Evolutionary conservation across 2,329 filamentous ascomycete species (phyloP).

Genomic region (Claviceps pazoutovae): DNA sequence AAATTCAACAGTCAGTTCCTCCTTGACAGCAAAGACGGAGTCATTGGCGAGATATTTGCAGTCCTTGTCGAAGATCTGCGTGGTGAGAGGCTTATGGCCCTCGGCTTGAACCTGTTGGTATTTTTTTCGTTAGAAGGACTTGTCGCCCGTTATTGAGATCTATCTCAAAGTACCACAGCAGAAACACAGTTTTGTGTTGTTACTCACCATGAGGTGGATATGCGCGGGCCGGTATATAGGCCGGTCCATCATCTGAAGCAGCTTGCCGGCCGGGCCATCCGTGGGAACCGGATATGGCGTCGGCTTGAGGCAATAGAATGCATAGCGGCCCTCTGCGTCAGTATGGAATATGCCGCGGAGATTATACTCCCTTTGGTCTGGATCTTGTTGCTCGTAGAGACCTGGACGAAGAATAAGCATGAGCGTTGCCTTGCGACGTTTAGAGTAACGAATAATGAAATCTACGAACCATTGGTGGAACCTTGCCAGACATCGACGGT

Average conservation of each 20-base stretch:
- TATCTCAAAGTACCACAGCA: too few species aligned
- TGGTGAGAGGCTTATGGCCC: constrained; percentile 53
- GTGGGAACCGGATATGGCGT: constrained; percentile 38
- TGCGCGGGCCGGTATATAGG: constrained; percentile 45
- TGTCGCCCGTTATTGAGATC: too few species aligned
- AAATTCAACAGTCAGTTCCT: constrained; percentile 32
- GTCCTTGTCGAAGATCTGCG: constrained; percentile 59
- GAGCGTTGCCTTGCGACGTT: too few species aligned
- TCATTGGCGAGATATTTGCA: constrained; percentile 45
- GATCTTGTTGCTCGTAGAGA: constrained; percentile 60
- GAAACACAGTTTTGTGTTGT: too few species aligned
- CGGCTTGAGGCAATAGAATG: constrained; percentile 45
- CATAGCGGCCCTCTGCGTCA: constrained; percentile 49
- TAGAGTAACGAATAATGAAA: neutral
- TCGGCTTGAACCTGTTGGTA: constrained; percentile 27
- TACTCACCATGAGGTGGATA: constrained; percentile 40
- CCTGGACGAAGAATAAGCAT: constrained; percentile 13
- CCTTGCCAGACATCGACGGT: constrained; percentile 70
- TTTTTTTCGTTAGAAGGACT: neutral
- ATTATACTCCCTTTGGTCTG: constrained; percentile 56
- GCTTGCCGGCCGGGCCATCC: constrained; percentile 38
- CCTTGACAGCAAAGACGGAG: constrained; percentile 40
- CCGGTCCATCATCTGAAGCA: constrained; percentile 40
- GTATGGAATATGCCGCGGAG: constrained; percentile 60
- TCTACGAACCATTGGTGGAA: constrained; percentile 46